A percentile compares a stretch with the other conserved stretches of the same genome.
These are phyloP conservation scores for Stenocarpella maydis DNA, from an alignment of 2,329 filamentous ascomycete genomes.

Conservation along the genomic window DNA sequence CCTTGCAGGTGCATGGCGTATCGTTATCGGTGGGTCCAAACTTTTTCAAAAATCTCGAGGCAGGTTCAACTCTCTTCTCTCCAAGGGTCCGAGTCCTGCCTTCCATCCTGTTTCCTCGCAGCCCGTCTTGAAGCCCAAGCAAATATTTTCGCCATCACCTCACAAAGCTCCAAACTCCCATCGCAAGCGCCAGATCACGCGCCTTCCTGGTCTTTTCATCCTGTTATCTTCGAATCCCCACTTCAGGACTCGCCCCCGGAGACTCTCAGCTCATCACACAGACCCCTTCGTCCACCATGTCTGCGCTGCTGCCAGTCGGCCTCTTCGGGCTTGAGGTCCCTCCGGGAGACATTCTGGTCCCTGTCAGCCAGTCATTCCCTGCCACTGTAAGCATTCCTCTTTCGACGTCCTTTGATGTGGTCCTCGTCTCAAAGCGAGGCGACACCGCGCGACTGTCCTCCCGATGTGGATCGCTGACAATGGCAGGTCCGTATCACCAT, in stretches of 20 bases:
- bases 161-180: not conserved
- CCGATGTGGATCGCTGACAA: slow-evolving; percentile 26
- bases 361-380: slow-evolving; percentile 79
- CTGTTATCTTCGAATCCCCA: not conserved
- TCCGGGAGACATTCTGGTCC: slow-evolving; percentile 81
- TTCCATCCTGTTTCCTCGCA: slow-evolving; percentile 17
- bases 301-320: slow-evolving; percentile 70
- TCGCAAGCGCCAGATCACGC: no score
- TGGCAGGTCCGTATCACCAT: slow-evolving; percentile 94
- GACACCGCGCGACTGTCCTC: not conserved
- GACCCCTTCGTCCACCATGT: slow-evolving; percentile 53
- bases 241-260: slow-evolving; percentile 15
- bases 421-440: not conserved
- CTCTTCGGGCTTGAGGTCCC: slow-evolving; percentile 94
- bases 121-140: slow-evolving; percentile 4
- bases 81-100: slow-evolving; percentile 8
- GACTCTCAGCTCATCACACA: not conserved
- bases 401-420: not conserved
- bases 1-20: slow-evolving; percentile 3
- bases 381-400: slow-evolving; percentile 73
- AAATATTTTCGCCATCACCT: slow-evolving; percentile 22
- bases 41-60: slow-evolving; percentile 36
- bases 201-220: not conserved
- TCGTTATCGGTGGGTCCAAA: slow-evolving; percentile 33
- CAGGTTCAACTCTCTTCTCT: slow-evolving; percentile 17